These are phyloP conservation scores for Syzygium malaccense DNA, from an alignment of 441 rosid species.

Conservation along the genomic window DNA sequence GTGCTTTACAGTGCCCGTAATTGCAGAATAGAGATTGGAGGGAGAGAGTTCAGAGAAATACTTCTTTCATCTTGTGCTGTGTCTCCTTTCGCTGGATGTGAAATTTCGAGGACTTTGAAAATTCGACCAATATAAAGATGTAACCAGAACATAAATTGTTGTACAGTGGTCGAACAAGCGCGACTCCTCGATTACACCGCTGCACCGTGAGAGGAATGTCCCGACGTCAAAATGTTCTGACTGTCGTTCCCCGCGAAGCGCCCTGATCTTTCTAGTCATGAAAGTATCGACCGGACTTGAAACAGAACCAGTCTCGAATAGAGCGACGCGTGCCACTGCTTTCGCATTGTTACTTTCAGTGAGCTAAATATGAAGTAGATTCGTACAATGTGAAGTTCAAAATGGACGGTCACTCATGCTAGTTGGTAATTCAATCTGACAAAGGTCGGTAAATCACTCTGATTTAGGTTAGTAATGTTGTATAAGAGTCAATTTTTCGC, in stretches of 20 bases:
- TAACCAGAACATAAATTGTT: not conserved
- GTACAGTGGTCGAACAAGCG: not conserved
- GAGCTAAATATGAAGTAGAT: not conserved
- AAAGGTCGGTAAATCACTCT: not conserved
- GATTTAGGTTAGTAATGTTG: too few species aligned
- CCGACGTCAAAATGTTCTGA: not conserved
- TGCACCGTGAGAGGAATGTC: not conserved
- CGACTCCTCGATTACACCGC: not conserved
- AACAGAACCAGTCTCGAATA: not conserved
- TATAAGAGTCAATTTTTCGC: too few species aligned
- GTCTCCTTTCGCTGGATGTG: not conserved
- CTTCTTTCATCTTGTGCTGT: not conserved
- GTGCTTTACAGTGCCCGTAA: not conserved
- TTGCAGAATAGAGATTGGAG: not conserved
- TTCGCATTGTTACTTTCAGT: not conserved
- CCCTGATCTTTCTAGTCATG: not conserved
- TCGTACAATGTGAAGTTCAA: not conserved
- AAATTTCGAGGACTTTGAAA: not conserved
- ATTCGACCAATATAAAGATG: not conserved
- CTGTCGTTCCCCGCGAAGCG: not conserved
- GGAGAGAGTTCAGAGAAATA: not conserved
- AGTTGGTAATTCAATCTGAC: not conserved
- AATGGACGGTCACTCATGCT: not conserved
- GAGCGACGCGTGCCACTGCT: not conserved
- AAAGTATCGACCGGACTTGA: not conserved